Percentiles rank a stretch among this genome's conserved stretches.
Conservation (phyloP, 371 early-diverging fungal genomes). For the Mortierella sp. region DNA sequence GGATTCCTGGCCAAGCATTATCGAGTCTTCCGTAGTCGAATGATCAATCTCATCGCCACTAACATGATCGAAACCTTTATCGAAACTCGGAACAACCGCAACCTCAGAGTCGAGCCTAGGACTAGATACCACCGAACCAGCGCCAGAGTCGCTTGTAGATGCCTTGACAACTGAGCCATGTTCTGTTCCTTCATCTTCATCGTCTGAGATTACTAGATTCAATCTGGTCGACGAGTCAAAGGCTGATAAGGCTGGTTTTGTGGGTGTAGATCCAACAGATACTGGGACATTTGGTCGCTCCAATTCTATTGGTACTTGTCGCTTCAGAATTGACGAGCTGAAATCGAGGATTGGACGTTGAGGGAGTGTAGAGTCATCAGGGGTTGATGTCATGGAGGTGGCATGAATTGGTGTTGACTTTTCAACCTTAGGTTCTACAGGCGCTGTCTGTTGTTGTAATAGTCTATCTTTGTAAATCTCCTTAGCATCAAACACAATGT, state of each 20-base stretch:
- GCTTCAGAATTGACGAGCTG: constrained; percentile 45
- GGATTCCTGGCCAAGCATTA: neutral
- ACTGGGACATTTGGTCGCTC: neutral
- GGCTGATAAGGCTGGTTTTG: neutral
- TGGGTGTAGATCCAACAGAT: neutral
- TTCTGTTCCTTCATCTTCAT: constrained; percentile 12
- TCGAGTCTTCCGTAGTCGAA: neutral
- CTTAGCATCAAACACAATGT: neutral
- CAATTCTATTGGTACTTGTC: neutral
- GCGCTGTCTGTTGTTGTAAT: neutral
- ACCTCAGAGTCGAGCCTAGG: neutral
- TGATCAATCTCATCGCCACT: neutral
- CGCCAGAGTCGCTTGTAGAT: constrained; percentile 11
- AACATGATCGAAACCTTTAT: neutral
- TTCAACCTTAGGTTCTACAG: neutral
- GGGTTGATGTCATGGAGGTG: neutral
- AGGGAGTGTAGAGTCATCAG: neutral
- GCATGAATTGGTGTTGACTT: neutral
- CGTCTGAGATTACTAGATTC: neutral
- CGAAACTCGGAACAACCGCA: neutral
- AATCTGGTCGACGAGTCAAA: neutral
- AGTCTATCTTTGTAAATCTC: neutral
- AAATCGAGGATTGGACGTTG: constrained; percentile 31
- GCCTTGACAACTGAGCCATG: neutral
- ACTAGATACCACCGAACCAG: constrained; percentile 9